phyloP scores from a whole-genome alignment of 176 grass and related monocot species.

The Zea mays region DNA sequence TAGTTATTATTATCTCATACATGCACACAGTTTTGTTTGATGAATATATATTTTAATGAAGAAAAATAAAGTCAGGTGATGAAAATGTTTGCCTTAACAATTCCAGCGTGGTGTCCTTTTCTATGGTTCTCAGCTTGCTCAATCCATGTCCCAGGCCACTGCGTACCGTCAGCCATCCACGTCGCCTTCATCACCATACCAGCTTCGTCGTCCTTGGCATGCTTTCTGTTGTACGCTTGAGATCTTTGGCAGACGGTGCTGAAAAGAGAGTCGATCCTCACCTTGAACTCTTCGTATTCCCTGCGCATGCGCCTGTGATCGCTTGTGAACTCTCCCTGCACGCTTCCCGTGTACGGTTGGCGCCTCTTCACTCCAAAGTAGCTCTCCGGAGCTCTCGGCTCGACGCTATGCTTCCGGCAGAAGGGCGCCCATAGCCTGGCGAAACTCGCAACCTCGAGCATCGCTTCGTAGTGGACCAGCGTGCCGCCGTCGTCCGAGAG shows the following conservation, averaged over 20 bases:
- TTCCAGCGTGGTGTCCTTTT: conserved; percentile 44
- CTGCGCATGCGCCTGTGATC: conserved; percentile 44
- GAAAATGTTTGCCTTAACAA: conserved; percentile 25
- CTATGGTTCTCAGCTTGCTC: conserved; percentile 39
- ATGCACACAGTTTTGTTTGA: background rate
- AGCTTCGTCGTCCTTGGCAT: conserved; percentile 5
- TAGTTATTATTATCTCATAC: no score
- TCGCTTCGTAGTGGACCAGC: conserved; percentile 42
- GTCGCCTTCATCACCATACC: background rate
- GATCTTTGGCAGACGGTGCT: conserved; percentile 40
- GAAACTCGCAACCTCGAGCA: conserved; percentile 41
- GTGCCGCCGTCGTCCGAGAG: conserved; percentile 51
- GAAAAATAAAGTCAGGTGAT: background rate
- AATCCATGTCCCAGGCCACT: conserved; percentile 50
- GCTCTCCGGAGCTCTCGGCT: conserved; percentile 46
- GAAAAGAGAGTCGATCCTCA: conserved; percentile 39
- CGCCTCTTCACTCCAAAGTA: conserved; percentile 33
- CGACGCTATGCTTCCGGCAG: conserved; percentile 43
- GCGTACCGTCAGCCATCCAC: conserved; percentile 59
- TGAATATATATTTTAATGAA: no score
- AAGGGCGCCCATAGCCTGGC: conserved; percentile 41
- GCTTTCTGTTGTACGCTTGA: conserved; percentile 26
- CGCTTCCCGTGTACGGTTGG: background rate
- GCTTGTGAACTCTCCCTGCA: conserved; percentile 20
- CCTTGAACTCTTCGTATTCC: conserved; percentile 55